phyloP scores from a whole-genome alignment of 2,329 filamentous ascomycete genomes.

The Biscogniauxia sp. region DNA sequence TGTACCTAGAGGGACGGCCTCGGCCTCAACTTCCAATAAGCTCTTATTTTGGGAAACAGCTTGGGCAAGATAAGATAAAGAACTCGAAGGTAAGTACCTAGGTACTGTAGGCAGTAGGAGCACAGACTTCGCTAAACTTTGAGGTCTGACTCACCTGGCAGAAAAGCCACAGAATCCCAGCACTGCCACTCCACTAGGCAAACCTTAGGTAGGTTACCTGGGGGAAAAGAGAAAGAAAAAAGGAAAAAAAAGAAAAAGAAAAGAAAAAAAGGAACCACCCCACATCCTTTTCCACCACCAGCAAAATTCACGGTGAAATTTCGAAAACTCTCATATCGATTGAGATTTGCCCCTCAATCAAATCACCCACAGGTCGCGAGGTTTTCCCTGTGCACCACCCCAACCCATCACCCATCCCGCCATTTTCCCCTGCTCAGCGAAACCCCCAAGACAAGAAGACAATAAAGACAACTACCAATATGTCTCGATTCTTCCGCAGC shows the following conservation, averaged over 20 bases:
- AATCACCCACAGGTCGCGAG: conserved; percentile 1
- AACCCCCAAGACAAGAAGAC: conserved; percentile 17
- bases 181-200: too few species aligned
- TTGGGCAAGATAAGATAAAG: not conserved
- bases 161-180: too few species aligned
- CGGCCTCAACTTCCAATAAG: too few species aligned
- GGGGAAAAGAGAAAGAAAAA: too few species aligned
- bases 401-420: not conserved
- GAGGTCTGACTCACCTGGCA: too few species aligned
- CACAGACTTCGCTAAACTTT: conserved; percentile 1
- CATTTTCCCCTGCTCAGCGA: conserved; percentile 3
- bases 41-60: not conserved
- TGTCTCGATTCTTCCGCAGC: conserved; percentile 97
- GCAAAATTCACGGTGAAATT: conserved; percentile 32
- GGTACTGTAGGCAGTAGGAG: not conserved
- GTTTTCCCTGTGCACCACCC: conserved; percentile 3
- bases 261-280: conserved; percentile 15
- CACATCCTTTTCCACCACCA: conserved; percentile 27
- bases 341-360: conserved; percentile 29
- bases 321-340: conserved; percentile 24
- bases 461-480: conserved; percentile 42
- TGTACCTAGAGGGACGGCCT: too few species aligned
- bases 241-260: too few species aligned
- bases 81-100: too few species aligned
- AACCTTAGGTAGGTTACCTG: too few species aligned